A percentile compares a stretch with the other conserved stretches of the same genome.
These are phyloP conservation scores for Botryotinia convoluta DNA, from an alignment of 2,329 filamentous ascomycete genomes.

Conservation along the genomic window DNA sequence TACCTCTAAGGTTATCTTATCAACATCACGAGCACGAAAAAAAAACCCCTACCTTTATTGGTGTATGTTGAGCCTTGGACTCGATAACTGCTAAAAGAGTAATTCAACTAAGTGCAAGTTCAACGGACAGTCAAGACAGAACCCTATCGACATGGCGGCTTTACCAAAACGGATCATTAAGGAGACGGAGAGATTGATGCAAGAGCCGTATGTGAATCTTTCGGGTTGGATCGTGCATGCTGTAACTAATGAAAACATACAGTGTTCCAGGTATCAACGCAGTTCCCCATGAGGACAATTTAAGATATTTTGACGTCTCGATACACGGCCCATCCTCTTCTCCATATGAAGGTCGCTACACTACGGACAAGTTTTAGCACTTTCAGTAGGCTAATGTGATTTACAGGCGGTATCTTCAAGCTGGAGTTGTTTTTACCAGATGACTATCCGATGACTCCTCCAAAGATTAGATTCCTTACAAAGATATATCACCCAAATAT, in stretches of 20 bases:
- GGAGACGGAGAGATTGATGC: conserved; percentile 95
- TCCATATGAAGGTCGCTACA: conserved; percentile 79
- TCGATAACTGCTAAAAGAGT: conserved; percentile 2
- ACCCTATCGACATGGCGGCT: conserved; percentile 58
- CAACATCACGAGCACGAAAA: conserved; percentile 14
- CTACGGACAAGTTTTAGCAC: background rate
- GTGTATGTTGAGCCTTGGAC: background rate
- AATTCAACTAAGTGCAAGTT: background rate
- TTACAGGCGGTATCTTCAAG: conserved; percentile 74
- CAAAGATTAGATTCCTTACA: conserved; percentile 96
- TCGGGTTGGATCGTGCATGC: background rate
- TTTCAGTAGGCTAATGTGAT: conserved; percentile 20
- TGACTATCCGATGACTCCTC: conserved; percentile 98
- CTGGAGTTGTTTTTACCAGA: conserved; percentile 96
- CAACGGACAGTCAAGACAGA: background rate
- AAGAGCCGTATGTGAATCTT: conserved; percentile 63
- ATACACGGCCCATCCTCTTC: conserved; percentile 91
- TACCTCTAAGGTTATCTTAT: conserved; percentile 15
- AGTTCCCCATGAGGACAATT: conserved; percentile 92
- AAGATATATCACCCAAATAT: conserved; percentile 99
- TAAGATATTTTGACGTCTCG: conserved; percentile 96
- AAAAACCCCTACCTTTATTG: background rate
- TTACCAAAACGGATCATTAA: conserved; percentile 97
- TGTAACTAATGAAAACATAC: conserved; percentile 25
- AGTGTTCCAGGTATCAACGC: conserved; percentile 97